phyloP scores from a whole-genome alignment of 1,284 basidiomycete genomes.

The Cryptococcus wingfieldii region DNA sequence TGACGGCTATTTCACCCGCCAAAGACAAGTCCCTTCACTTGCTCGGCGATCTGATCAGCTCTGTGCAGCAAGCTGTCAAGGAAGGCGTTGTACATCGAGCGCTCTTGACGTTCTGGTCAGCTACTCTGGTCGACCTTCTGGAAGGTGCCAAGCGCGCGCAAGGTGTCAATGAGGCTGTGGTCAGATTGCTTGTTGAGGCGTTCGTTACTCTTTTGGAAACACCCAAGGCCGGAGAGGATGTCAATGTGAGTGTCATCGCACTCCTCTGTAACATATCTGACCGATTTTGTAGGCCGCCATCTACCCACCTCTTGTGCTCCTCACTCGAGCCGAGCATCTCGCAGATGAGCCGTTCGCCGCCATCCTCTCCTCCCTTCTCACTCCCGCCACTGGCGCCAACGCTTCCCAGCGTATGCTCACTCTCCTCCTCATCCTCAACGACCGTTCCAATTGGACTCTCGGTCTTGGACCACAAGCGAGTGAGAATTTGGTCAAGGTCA shows the following conservation, averaged over 20 bases:
- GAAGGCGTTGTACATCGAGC: conserved; percentile 61
- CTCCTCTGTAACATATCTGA: background rate
- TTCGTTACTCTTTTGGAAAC: conserved; percentile 37
- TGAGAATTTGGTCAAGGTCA: conserved; percentile 24
- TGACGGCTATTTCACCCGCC: conserved; percentile 54
- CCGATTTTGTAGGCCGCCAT: conserved; percentile 34
- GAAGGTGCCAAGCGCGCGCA: conserved; percentile 49
- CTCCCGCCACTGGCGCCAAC: conserved; percentile 38
- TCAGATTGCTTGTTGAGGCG: conserved; percentile 46
- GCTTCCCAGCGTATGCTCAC: conserved; percentile 44
- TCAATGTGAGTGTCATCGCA: conserved; percentile 29
- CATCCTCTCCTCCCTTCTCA: conserved; percentile 35
- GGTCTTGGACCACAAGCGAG: conserved; percentile 31
- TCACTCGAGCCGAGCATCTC: conserved; percentile 38
- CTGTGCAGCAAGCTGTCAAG: conserved; percentile 58
- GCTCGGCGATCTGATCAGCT: conserved; percentile 60
- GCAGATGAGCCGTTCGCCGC: conserved; percentile 43
- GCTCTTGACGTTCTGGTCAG: conserved; percentile 78
- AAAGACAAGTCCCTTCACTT: conserved; percentile 59
- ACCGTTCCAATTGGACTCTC: conserved; percentile 22
- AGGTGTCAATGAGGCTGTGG: conserved; percentile 34
- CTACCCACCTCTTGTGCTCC: conserved; percentile 46
- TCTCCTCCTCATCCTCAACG: conserved; percentile 43
- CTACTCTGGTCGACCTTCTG: conserved; percentile 74
- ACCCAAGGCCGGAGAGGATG: conserved; percentile 33